Evolutionary conservation across 1,284 basidiomycete species (phyloP).

Genomic region (Apiotrichum sp.): DNA sequence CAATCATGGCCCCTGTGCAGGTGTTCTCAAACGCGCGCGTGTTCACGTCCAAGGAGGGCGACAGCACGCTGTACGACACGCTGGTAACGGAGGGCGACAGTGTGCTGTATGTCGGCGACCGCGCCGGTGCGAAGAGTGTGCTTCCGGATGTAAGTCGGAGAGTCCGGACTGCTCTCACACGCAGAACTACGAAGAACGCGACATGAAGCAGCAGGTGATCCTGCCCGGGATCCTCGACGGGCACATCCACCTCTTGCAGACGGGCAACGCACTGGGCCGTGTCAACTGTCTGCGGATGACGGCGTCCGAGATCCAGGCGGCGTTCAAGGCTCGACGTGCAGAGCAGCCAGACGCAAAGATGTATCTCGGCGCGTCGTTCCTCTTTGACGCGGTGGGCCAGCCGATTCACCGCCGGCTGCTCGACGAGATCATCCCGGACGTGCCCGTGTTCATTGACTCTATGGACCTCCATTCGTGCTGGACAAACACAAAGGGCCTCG

Average conservation of each 20-base stretch:
- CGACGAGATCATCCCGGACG: conserved; percentile 23
- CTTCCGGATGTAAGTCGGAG: background rate
- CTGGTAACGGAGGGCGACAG: conserved; percentile 19
- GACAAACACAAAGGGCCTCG: conserved; percentile 28
- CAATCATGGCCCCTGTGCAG: no score
- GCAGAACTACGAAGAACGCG: background rate
- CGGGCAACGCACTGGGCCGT: conserved; percentile 24
- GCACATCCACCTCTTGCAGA: conserved; percentile 29
- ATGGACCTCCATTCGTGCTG: conserved; percentile 27
- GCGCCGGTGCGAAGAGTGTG: background rate
- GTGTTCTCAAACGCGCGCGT: conserved; percentile 24
- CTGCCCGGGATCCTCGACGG: conserved; percentile 33
- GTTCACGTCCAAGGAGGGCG: conserved; percentile 21
- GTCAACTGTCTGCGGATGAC: conserved; percentile 16
- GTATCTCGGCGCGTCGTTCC: conserved; percentile 23
- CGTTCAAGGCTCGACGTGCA: conserved; percentile 4
- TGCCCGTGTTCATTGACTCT: conserved; percentile 32
- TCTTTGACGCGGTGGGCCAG: conserved; percentile 23
- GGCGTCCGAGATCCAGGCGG: conserved; percentile 16
- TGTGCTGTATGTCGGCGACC: conserved; percentile 18
- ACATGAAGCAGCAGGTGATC: conserved; percentile 18
- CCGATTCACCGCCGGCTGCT: conserved; percentile 20
- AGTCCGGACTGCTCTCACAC: background rate
- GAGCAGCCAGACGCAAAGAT: conserved; percentile 8
- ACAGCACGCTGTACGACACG: conserved; percentile 20